phyloP scores from a whole-genome alignment of 2,329 filamentous ascomycete species.

The Annulohypoxylon truncatum region DNA sequence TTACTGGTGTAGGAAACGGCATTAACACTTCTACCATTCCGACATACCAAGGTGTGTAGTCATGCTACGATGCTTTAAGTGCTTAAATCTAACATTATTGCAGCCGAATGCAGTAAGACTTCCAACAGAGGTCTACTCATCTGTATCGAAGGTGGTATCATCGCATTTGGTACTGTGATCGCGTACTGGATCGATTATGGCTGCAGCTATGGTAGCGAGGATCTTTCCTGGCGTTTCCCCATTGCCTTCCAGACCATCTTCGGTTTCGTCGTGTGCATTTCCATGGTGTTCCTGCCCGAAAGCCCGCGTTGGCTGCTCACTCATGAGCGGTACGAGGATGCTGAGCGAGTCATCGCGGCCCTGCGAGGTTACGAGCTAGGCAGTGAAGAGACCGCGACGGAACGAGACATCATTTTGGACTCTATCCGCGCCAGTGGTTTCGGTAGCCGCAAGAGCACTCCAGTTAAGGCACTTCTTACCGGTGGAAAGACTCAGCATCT shows the following conservation, averaged over 20 bases:
- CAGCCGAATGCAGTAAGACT: conserved; percentile 58
- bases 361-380: conserved; percentile 59
- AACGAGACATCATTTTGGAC: conserved; percentile 71
- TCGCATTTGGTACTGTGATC: conserved; percentile 58
- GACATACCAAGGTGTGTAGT: conserved; percentile 55
- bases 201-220: conserved; percentile 55
- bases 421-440: conserved; percentile 68
- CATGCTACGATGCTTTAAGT: not conserved
- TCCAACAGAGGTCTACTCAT: conserved; percentile 58
- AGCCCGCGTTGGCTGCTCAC: conserved; percentile 60
- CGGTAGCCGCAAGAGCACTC: conserved; percentile 58
- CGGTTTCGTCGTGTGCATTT: conserved; percentile 55
- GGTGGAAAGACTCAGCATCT: conserved; percentile 74
- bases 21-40: conserved; percentile 61
- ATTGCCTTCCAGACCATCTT: conserved; percentile 63
- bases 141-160: conserved; percentile 59
- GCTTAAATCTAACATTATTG: conserved; percentile 19
- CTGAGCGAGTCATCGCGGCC: conserved; percentile 50
- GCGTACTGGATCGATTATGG: conserved; percentile 66
- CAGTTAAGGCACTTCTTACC: conserved; percentile 67
- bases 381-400: conserved; percentile 66
- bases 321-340: conserved; percentile 61
- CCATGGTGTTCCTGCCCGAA: conserved; percentile 61
- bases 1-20: conserved; percentile 66
- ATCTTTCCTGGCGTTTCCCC: conserved; percentile 66